Conservation (phyloP, 2,329 filamentous ascomycete genomes). For the Hypocrella siamensis region DNA sequence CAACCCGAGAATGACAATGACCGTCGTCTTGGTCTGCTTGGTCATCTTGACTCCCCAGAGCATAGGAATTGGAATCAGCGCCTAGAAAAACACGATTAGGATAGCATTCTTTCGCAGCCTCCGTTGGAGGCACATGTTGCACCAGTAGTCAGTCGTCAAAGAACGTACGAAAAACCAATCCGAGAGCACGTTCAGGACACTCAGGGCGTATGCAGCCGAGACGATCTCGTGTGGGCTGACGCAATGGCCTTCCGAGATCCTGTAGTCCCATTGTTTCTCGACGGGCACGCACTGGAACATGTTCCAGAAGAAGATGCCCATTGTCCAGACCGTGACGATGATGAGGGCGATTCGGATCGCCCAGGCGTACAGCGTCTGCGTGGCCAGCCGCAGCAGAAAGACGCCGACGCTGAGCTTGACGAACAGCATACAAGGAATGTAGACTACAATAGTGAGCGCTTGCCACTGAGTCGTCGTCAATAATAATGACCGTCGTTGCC, state of each 20-base stretch:
- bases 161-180: constrained; percentile 34
- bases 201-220: constrained; percentile 33
- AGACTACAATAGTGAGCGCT: constrained; percentile 32
- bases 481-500: neutral
- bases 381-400: constrained; percentile 32
- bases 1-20: constrained; percentile 30
- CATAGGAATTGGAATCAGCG: constrained; percentile 36
- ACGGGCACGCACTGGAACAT: constrained; percentile 35
- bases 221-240: constrained; percentile 27
- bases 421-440: constrained; percentile 38
- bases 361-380: constrained; percentile 28
- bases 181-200: constrained; percentile 34
- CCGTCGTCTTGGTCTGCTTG: constrained; percentile 32
- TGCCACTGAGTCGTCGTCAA: constrained; percentile 23
- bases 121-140: neutral
- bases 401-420: constrained; percentile 40
- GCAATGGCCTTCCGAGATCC: constrained; percentile 25
- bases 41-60: constrained; percentile 39
- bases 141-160: neutral
- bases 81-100: constrained; percentile 12
- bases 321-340: constrained; percentile 29
- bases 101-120: neutral
- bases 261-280: constrained; percentile 36
- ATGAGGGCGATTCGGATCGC: constrained; percentile 29
- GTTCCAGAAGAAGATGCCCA: constrained; percentile 35